Base-by-base conservation (phyloP, 495 filamentous ascomycete genomes). In the Penicillium lividum region DNA sequence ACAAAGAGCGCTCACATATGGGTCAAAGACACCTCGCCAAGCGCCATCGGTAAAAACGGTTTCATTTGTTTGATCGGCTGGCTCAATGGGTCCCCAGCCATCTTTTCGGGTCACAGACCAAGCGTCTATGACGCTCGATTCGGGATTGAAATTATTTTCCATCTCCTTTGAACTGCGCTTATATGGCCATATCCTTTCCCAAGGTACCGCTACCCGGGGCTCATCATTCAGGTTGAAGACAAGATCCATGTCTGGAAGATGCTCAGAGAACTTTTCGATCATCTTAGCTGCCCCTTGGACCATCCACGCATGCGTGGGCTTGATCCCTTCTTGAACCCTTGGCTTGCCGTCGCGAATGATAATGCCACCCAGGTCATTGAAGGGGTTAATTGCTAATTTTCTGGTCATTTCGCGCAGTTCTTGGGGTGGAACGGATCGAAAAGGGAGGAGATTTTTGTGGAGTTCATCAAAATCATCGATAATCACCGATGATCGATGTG, bases 391-490 rank as follows among this genome's bases (percentile, higher is more conserved):
- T 27, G 75, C 72, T 33, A 81, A 40, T 40, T 77, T 59, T 11
- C 73, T 73, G 5, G 78, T 82, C 46, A 73, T 57, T 8, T 64
- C 60, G 45, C 88, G 77, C 28, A 94, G 81, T 29, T 82, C 76
- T 3, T 76, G 68, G 5, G 89, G 89, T 3, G 77, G 60, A 29
- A 93, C 60, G 7, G 82, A 86, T 83, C 89, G 91, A 62, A 92
- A 94, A 0, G 90, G 90, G 2, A 82, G 75, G 4, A 95, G 68
- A 55, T 91, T 83, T 7, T 79, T 73, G 57, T 88, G 78, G 8
- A 94, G 91, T 54, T 86, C 85, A 59, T 89, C 86, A 59, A 88
- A 93, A 58, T 89, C 82, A 59, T 96, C 90, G 58, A 93, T 82
- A 10, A 92, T 74, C 10, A 84, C 71, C 3, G 89, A 89, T 6